Evolutionary conservation across 164 flowering plant genomes (phyloP).

Genomic region (Pachysandra terminalis): DNA sequence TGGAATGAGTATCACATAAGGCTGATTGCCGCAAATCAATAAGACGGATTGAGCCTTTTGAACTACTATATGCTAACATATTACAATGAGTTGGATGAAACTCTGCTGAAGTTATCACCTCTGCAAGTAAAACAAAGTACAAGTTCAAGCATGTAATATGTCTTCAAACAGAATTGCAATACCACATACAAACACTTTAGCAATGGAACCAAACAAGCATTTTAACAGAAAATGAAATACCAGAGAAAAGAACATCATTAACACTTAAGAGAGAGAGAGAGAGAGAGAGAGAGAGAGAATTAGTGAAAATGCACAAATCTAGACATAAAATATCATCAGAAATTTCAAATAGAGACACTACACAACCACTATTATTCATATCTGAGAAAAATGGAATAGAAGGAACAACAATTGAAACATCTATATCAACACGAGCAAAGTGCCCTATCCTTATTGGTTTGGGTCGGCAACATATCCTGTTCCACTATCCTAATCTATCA

Average conservation of each 20-base stretch:
- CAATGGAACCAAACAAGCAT: neutral
- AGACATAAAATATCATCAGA: too few species aligned
- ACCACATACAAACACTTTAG: neutral
- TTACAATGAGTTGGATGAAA: constrained; percentile 96
- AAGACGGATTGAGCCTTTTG: constrained; percentile 93
- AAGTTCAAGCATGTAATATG: neutral
- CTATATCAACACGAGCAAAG: too few species aligned
- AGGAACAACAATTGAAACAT: too few species aligned
- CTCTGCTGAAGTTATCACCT: constrained; percentile 98
- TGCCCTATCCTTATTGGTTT: too few species aligned
- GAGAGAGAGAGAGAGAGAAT: too few species aligned
- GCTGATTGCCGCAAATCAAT: constrained; percentile 98
- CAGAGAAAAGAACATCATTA: neutral
- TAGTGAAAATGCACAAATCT: too few species aligned
- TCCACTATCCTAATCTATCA: too few species aligned
- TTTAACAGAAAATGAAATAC: neutral
- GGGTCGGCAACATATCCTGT: too few species aligned
- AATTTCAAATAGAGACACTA: too few species aligned
- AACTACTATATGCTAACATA: constrained; percentile 91
- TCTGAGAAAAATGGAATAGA: too few species aligned
- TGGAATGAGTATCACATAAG: constrained; percentile 86
- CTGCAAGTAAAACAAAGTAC: constrained; percentile 40
- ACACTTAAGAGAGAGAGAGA: neutral
- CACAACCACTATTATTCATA: too few species aligned
- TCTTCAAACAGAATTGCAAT: neutral